These are phyloP conservation scores for Colletotrichum brevisporum DNA, from an alignment of 2,329 filamentous ascomycete genomes.

Conservation along the genomic window DNA sequence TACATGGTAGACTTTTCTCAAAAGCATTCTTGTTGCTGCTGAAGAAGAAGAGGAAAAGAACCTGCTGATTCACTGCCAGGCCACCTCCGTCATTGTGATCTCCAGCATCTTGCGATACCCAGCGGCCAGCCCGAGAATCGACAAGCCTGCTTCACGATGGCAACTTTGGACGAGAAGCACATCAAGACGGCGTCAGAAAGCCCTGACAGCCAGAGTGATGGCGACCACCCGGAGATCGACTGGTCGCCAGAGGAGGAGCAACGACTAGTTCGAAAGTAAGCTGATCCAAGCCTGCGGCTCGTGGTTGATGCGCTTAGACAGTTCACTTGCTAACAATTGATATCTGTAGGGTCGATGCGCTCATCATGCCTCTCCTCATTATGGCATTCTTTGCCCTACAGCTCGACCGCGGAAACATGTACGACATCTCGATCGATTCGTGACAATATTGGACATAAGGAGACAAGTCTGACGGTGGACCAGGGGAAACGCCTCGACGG, in stretches of 20 bases:
- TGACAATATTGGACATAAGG: no score
- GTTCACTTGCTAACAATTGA: not conserved
- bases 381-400: conserved; percentile 62
- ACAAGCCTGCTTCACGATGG: conserved; percentile 9
- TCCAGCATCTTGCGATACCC: not conserved
- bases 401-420: conserved; percentile 54
- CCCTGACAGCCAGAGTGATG: conserved; percentile 25
- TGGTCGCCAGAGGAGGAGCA: conserved; percentile 49
- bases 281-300: not conserved
- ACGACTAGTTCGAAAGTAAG: conserved; percentile 47
- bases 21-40: not conserved
- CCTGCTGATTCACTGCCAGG: not conserved
- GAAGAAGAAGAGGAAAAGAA: not conserved
- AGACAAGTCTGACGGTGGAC: not conserved
- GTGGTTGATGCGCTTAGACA: no score
- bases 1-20: not conserved
- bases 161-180: conserved; percentile 20
- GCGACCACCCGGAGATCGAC: conserved; percentile 32
- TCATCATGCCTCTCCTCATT: conserved; percentile 61
- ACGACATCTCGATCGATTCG: not conserved
- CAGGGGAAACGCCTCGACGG: conserved; percentile 41
- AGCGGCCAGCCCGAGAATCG: not conserved
- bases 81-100: not conserved
- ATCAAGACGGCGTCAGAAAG: conserved; percentile 19
- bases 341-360: conserved; percentile 57